These are phyloP conservation scores for Yamadazyma atmosphaerica DNA, from an alignment of 1,139 yeast species.

Conservation along the genomic window DNA sequence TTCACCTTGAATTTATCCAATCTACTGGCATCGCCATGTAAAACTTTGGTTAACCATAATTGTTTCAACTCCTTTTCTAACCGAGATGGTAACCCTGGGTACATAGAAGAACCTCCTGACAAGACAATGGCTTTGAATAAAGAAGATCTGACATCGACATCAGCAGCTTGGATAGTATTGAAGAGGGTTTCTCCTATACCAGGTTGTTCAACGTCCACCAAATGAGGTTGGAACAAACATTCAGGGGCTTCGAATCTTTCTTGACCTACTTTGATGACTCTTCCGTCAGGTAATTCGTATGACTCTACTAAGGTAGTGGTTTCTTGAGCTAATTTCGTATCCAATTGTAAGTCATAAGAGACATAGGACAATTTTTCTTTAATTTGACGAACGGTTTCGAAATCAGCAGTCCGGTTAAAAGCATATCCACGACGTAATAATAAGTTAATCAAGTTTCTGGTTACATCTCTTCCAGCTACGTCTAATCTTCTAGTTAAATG, in stretches of 20 bases:
- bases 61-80: constrained; percentile 95
- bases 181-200: constrained; percentile 93
- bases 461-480: constrained; percentile 98
- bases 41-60: constrained; percentile 87
- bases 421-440: constrained; percentile 96
- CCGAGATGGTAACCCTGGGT: constrained; percentile 96
- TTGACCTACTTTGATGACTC: constrained; percentile 89
- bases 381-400: constrained; percentile 96
- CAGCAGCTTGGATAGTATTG: constrained; percentile 92
- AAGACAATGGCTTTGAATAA: constrained; percentile 89
- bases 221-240: constrained; percentile 93
- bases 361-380: constrained; percentile 96
- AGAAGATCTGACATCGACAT: constrained; percentile 87
- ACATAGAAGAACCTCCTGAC: constrained; percentile 98
- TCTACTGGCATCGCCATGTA: constrained; percentile 84
- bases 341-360: constrained; percentile 89
- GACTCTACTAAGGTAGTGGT: constrained; percentile 91
- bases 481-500: constrained; percentile 91
- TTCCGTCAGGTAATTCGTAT: constrained; percentile 95
- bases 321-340: constrained; percentile 83
- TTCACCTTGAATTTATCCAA: constrained; percentile 91
- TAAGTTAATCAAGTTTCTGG: constrained; percentile 87
- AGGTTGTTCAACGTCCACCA: constrained; percentile 97
- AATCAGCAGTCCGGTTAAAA: constrained; percentile 96
- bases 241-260: constrained; percentile 98